Evolutionary conservation across 352 stramenopile genomes (phyloP), one percentile per base, ranked within the genome.

Genomic region (Phytophthora nicotianae): DNA sequence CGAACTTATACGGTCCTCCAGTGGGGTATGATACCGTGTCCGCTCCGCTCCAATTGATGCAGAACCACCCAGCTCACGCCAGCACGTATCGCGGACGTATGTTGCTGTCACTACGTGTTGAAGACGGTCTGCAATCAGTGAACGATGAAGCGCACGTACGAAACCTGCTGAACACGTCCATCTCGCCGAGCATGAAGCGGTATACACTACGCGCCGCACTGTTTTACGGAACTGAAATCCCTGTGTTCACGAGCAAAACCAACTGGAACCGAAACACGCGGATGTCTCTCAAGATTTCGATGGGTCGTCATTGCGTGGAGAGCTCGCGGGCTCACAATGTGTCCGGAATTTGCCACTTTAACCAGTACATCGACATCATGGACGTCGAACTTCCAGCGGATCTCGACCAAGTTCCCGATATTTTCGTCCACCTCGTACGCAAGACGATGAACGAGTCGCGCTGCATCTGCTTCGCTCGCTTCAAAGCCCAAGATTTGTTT

Each of bases 1-100:
- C 75, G 27, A 93, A 94, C 52, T 63, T 97, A 43, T 97, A 97
- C 52, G 89, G 90, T 0, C 82, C 88, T 1, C 90, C 85, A 0
- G 43, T 89, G 2, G 75, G 83, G 5, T 89, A 86, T 51, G 68
- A 83, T 13, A 79, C 70, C 20, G 68, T 81, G 19, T 74, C 75
- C 0, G 61, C 32, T 32, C 56, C 53, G 27, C 21, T 72, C 52
- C 9, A 73, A 32, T 32, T 72, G 35, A 94, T 92, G 86, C 81
- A 90, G 48, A 77, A 81, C 14, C 75, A 89, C 35, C 81, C 85
- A 3, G 71, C 60, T 10, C 56, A 74, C 43, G 83, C 86, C 35
- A 93, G 86, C 47, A 91, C 81, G 24, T 96, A 93, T 74, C 84
- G 88, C 29, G 86, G 86, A 8, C 81, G 84, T 23, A 46, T 96